Percentiles rank a stretch among this genome's conserved stretches.
These are phyloP conservation scores for Calocybe indica DNA, from an alignment of 768 basidiomycete genomes.

Conservation along the genomic window DNA sequence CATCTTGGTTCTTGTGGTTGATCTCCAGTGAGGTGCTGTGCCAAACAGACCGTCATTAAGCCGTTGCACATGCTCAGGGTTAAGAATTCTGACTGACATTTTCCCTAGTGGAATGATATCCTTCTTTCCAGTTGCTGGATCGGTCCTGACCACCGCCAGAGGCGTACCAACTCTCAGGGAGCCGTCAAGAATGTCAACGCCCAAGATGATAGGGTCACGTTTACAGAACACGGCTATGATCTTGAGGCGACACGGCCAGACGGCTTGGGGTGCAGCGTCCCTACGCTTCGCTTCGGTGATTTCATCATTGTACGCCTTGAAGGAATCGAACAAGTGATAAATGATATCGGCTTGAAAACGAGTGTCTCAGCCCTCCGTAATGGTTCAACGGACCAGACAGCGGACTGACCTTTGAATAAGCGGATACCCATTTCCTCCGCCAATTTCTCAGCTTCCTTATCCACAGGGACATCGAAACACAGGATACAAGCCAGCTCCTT, in stretches of 20 bases:
- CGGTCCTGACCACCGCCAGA: constrained; percentile 89
- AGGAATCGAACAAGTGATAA: constrained; percentile 95
- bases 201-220: constrained; percentile 95
- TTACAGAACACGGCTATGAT: constrained; percentile 93
- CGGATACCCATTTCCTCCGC: constrained; percentile 94
- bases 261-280: constrained; percentile 90
- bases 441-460: constrained; percentile 86
- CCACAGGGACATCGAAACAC: constrained; percentile 93
- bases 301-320: constrained; percentile 89
- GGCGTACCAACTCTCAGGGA: constrained; percentile 89
- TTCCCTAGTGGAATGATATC: constrained; percentile 91
- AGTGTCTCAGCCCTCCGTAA: neutral
- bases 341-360: constrained; percentile 83
- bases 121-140: constrained; percentile 82
- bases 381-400: neutral
- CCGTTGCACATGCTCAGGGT: neutral
- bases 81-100: constrained; percentile 53
- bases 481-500: constrained; percentile 94
- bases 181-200: constrained; percentile 94
- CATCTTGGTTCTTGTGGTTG: constrained; percentile 87
- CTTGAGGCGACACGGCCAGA: constrained; percentile 95
- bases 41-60: constrained; percentile 7
- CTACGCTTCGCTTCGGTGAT: constrained; percentile 87
- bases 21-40: constrained; percentile 91
- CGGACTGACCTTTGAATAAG: constrained; percentile 77